Base-by-base conservation (phyloP, 2,329 filamentous ascomycete genomes). In the Paracoccidioides brasiliensis region DNA sequence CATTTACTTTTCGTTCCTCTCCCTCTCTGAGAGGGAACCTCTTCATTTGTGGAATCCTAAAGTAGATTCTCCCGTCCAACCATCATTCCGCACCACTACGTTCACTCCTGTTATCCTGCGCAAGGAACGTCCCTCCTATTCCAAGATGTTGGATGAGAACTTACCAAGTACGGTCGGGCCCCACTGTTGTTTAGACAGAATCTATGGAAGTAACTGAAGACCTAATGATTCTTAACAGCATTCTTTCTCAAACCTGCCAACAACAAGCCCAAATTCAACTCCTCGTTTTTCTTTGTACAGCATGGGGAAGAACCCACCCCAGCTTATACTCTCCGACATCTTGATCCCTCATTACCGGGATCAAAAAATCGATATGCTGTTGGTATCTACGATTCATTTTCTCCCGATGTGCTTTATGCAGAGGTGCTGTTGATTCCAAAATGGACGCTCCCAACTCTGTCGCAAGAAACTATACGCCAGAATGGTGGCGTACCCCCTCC, bases 101-200 rank as follows among this genome's bases (percentile, higher is more conserved):
- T 22, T 50, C 8, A 22, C 32, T 42, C 49, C 28, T 32, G 28
- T 32, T n/a, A 10, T 14, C 45, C n/a, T 14, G 14, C 3, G 10
- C 30, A 5, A n/a, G 44, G 22, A 7, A n/a, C 9, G 12, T n/a
- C 9, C n/a, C 38, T 3, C 28, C 3, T 9, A 4, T 4, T 44
- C 28, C 58, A 69, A 63, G 15, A 95, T 95, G 90, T 80, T 95
- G 64, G 90, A 95, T 82, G 88, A 94, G 70, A 95, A 90, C 70
- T 81, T 96, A n/a, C 90, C 90, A 55, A 89, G 78, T 80, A 65
- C 4, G 62, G 64, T 62, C 48, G 22, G 22, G 22, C 22, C 50
- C 22, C 8, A 9, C 51, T 37, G 15, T 8, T 45, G 6, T 37
- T 15, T 38, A 44, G 32, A 35, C 38, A 48, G 37, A 57, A 60